Base-by-base conservation (phyloP, 352 stramenopile genomes). In the Pythium grandisporangium region DNA sequence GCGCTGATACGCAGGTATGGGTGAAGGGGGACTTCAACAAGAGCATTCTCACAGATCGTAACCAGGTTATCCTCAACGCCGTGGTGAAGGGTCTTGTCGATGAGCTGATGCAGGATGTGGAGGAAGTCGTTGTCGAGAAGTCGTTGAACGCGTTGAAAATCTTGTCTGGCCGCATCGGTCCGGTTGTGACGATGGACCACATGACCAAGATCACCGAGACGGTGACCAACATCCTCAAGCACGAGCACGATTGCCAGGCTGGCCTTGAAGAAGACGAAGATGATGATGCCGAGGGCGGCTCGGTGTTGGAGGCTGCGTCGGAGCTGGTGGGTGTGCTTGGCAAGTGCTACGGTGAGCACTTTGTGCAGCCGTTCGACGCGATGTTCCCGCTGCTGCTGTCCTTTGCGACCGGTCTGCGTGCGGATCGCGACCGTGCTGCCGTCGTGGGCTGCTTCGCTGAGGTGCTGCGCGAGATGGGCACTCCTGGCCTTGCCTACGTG, bases 371-470 rank as follows among this genome's bases (percentile, higher is more conserved):
- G 22, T 90, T 97, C 52, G 68, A 87, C 37, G 70, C 90, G 57
- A 85, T 97, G 26, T 85, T 97, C 52, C 85, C 88, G 7, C 55
- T 82, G 30, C 84, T 98, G 49, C 67, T 95, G 48, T 63, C 77
- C 16, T 98, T 96, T 64, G 78, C 84, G 21, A 96, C 95, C 43
- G 84, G 84, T 22, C 83, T 91, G 29, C 77, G 89, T 38, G 82
- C 93, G 14, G 70, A 84, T 33, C 87, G 77, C 47, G 95, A 98
- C 63, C 82, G 93, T 62, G 89, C 88, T 0, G 95, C 96, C 49
- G 91, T 90, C 19, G 79, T 98, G 16, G 93, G 95, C 41, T 98
- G 90, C 70, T 90, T 97, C 40, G 94, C 91, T 20, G 95, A 98
- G 51, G 82, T 98, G 46, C 80, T 96, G 7, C 87, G 93, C 45